phyloP scores from a whole-genome alignment of 257 asterid species.

The Handroanthus guayacan region DNA sequence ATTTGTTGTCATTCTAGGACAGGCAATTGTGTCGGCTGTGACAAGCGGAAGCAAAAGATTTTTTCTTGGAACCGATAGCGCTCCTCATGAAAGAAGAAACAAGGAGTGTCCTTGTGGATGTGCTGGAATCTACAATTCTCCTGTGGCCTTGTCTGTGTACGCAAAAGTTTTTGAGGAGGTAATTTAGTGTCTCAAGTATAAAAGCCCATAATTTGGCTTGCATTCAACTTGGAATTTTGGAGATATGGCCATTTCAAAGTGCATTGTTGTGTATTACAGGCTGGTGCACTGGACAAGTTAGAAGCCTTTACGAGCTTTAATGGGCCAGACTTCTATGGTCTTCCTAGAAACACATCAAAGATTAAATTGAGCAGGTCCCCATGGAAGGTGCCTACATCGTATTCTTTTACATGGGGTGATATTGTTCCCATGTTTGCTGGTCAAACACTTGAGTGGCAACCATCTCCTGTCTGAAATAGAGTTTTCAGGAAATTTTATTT shows the following conservation, averaged over 20 bases:
- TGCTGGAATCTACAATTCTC: slow-evolving; percentile 92
- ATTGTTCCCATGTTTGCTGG: slow-evolving; percentile 93
- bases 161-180: slow-evolving; percentile 96
- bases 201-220: background rate
- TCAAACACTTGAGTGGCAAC: slow-evolving; percentile 79
- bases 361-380: slow-evolving; percentile 64
- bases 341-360: slow-evolving; percentile 75
- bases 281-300: slow-evolving; percentile 81
- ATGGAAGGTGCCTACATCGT: slow-evolving; percentile 83
- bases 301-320: slow-evolving; percentile 95
- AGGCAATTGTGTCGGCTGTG: slow-evolving; percentile 84
- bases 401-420: slow-evolving; percentile 67
- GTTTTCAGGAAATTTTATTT: background rate
- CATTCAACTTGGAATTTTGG: background rate
- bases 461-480: slow-evolving; percentile 44
- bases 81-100: slow-evolving; percentile 82
- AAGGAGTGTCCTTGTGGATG: slow-evolving; percentile 90
- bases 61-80: slow-evolving; percentile 95
- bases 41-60: slow-evolving; percentile 85
- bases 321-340: slow-evolving; percentile 92
- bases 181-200: background rate
- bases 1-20: slow-evolving; percentile 57
- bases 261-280: slow-evolving; percentile 46
- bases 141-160: slow-evolving; percentile 89
- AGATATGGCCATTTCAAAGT: background rate